Percentiles rank a stretch among this genome's conserved stretches.
Evolutionary conservation across 2,329 filamentous ascomycete species (phyloP).

Genomic region (Ilyonectria destructans): DNA sequence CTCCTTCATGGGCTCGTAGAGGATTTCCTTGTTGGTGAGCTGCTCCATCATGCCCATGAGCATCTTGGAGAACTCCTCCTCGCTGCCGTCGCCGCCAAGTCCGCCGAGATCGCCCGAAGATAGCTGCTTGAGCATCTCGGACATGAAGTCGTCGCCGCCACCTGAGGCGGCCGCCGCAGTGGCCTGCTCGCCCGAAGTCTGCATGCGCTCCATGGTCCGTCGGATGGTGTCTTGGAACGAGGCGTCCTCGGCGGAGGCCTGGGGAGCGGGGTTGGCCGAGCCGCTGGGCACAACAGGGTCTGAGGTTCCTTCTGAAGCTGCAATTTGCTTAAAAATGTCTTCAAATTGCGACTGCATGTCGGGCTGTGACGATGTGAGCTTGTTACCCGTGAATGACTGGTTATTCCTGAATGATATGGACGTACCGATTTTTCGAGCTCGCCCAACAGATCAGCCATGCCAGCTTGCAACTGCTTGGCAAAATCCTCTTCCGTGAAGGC

Average conservation of each 20-base stretch:
- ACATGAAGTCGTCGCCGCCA: constrained; percentile 83
- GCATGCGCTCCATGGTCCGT: constrained; percentile 96
- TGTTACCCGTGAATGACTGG: not conserved
- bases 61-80: constrained; percentile 95
- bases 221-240: constrained; percentile 94
- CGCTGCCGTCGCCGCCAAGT: constrained; percentile 70
- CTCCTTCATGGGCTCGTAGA: constrained; percentile 99
- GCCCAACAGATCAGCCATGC: constrained; percentile 88
- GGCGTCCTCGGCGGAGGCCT: constrained; percentile 67
- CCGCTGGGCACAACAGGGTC: constrained; percentile 42
- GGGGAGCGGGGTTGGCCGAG: constrained; percentile 51
- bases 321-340: constrained; percentile 81
- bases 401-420: constrained; percentile 11
- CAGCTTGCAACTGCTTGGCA: constrained; percentile 87
- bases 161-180: constrained; percentile 82
- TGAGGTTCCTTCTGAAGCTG: constrained; percentile 63
- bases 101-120: constrained; percentile 70
- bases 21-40: constrained; percentile 96
- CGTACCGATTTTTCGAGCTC: constrained; percentile 76
- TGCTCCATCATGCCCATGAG: constrained; percentile 99
- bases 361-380: constrained; percentile 58
- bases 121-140: constrained; percentile 93
- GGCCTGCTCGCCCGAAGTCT: constrained; percentile 87
- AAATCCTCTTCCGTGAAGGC: constrained; percentile 82
- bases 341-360: constrained; percentile 88